A percentile compares a stretch with the other conserved stretches of the same genome.
Evolutionary conservation across 2,329 filamentous ascomycete species (phyloP).

Genomic region (Aspergillus arachidicola): DNA sequence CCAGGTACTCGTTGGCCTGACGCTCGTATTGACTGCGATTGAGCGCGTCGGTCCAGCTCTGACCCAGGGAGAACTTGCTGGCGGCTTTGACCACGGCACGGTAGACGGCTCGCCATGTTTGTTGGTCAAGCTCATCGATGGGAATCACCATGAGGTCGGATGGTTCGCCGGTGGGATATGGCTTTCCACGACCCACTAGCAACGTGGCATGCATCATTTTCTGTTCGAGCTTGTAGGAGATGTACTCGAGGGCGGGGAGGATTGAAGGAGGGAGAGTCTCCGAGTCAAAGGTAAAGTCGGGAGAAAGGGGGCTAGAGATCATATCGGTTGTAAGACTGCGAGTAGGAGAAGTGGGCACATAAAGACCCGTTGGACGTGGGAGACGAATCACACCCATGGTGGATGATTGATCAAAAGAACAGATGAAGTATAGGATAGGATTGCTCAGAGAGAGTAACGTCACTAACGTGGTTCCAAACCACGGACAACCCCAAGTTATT

Average conservation of each 20-base stretch:
- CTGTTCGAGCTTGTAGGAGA: conserved; percentile 44
- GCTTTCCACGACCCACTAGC: conserved; percentile 43
- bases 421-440: not conserved
- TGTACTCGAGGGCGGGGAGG: conserved; percentile 45
- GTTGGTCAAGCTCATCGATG: conserved; percentile 34
- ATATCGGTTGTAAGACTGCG: conserved; percentile 42
- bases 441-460: not conserved
- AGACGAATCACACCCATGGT: conserved; percentile 41
- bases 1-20: conserved; percentile 42
- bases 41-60: conserved; percentile 43
- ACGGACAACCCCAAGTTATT: not conserved
- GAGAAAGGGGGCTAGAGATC: conserved; percentile 45
- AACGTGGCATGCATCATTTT: conserved; percentile 43
- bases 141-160: conserved; percentile 44
- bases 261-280: conserved; percentile 40
- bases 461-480: not conserved
- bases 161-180: conserved; percentile 40
- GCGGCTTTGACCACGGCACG: conserved; percentile 40
- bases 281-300: conserved; percentile 41
- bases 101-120: conserved; percentile 34
- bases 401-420: not conserved
- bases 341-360: conserved; percentile 36
- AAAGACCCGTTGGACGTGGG: conserved; percentile 38
- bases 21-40: conserved; percentile 38
- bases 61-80: conserved; percentile 40